These are phyloP conservation scores for Madurella mycetomatis DNA, from an alignment of 2,329 filamentous ascomycete genomes.

Conservation along the genomic window DNA sequence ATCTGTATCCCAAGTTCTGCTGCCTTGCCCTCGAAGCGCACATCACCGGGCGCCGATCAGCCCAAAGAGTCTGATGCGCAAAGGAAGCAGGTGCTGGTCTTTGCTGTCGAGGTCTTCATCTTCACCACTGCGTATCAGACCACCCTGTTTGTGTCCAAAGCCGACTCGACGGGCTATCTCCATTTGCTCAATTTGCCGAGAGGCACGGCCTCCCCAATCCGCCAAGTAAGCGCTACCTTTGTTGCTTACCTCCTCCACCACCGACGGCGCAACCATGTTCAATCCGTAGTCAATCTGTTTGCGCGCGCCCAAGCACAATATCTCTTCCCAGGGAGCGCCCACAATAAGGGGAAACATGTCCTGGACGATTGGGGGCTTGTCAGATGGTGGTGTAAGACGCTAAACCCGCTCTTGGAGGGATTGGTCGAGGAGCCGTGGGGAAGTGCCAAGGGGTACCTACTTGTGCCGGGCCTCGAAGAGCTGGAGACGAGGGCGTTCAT, in stretches of 20 bases:
- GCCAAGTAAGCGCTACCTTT: constrained; percentile 69
- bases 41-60: constrained; percentile 22
- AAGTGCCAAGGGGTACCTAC: constrained; percentile 68
- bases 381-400: constrained; percentile 89
- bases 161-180: constrained; percentile 90
- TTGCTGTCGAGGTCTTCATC: constrained; percentile 82
- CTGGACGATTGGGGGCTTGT: constrained; percentile 86
- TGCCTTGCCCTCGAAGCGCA: constrained; percentile 13
- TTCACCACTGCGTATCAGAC: constrained; percentile 78
- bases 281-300: constrained; percentile 81
- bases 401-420: constrained; percentile 66
- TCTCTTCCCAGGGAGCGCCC: constrained; percentile 85
- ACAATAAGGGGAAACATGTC: constrained; percentile 83
- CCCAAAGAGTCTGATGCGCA: constrained; percentile 26
- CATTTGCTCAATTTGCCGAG: constrained; percentile 59
- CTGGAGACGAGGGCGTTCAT: constrained; percentile 77
- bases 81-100: constrained; percentile 59
- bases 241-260: constrained; percentile 68
- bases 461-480: constrained; percentile 82
- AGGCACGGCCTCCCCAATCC: constrained; percentile 66
- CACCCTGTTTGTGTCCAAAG: constrained; percentile 92
- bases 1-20: constrained; percentile 32
- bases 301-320: constrained; percentile 91
- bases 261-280: constrained; percentile 59
- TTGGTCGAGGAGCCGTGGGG: constrained; percentile 40